phyloP scores from a whole-genome alignment of 208 protist genomes.

The Phytomonas francai region DNA sequence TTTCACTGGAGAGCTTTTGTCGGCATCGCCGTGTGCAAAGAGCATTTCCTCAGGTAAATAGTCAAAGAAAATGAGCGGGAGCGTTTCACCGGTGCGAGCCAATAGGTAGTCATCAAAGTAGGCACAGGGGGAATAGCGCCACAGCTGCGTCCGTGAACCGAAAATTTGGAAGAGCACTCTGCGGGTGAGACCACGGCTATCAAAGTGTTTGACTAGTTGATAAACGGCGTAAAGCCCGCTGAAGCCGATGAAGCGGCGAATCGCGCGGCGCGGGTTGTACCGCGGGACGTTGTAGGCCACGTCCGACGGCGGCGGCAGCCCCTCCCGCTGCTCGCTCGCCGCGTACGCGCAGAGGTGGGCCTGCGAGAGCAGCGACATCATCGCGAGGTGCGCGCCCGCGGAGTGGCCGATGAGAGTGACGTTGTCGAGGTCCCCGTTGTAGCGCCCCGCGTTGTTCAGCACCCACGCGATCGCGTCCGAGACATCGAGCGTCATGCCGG shows the following conservation, averaged over 20 bases:
- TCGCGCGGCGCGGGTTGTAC: constrained; percentile 78
- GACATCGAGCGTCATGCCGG: constrained; percentile 84
- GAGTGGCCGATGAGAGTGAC: constrained; percentile 78
- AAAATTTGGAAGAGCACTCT: constrained; percentile 54
- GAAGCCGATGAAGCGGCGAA: constrained; percentile 74
- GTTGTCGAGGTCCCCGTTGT: constrained; percentile 75
- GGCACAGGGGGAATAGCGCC: constrained; percentile 35
- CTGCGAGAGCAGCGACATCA: constrained; percentile 83
- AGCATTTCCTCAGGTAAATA: constrained; percentile 69
- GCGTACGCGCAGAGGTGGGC: constrained; percentile 60
- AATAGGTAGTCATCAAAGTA: constrained; percentile 64
- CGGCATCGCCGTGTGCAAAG: constrained; percentile 77
- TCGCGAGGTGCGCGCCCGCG: constrained; percentile 76
- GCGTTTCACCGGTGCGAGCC: constrained; percentile 45
- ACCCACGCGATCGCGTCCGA: constrained; percentile 84
- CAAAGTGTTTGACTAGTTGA: constrained; percentile 45
- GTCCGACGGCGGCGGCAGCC: constrained; percentile 21
- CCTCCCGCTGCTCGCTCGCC: constrained; percentile 27
- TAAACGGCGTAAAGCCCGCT: constrained; percentile 79
- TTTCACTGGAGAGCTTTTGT: constrained; percentile 62
- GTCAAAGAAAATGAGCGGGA: constrained; percentile 81
- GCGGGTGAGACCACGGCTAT: constrained; percentile 49
- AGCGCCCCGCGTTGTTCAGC: constrained; percentile 75
- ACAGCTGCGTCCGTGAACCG: constrained; percentile 31
- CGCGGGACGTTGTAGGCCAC: constrained; percentile 75